phyloP scores from a whole-genome alignment of 129 eudicot genomes.

The Kitagawia praeruptora region DNA sequence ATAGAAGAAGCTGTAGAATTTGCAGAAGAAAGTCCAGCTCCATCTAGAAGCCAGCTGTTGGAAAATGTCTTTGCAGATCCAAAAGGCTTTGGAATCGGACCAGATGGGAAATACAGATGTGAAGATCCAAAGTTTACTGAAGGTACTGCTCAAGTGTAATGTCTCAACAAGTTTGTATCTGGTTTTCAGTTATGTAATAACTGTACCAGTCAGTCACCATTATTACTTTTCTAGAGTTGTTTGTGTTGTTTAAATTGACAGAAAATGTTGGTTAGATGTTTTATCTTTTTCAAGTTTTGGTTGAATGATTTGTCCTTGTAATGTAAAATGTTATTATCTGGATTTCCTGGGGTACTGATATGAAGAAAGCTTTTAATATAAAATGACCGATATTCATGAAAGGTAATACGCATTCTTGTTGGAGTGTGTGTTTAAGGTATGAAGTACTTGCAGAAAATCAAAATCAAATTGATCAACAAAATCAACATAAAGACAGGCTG shows the following conservation, averaged over 20 bases:
- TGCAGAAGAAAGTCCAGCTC: conserved; percentile 58
- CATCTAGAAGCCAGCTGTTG: conserved; percentile 53
- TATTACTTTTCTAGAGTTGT: background rate
- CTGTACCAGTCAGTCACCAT: background rate
- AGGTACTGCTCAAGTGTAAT: conserved; percentile 60
- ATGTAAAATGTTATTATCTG: background rate
- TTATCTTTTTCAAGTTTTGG: conserved; percentile 6
- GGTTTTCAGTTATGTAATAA: conserved; percentile 10
- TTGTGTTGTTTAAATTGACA: conserved; percentile 2
- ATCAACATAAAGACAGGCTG: too few species aligned
- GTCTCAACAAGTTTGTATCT: background rate
- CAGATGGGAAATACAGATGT: conserved; percentile 68
- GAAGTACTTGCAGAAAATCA: too few species aligned
- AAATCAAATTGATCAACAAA: too few species aligned
- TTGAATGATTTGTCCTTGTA: background rate
- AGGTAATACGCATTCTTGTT: background rate
- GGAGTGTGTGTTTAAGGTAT: too few species aligned
- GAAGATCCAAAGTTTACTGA: conserved; percentile 70
- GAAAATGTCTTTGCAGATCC: conserved; percentile 72
- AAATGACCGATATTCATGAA: background rate
- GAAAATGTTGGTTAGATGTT: conserved; percentile 1
- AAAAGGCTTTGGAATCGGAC: conserved; percentile 65
- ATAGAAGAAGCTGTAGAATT: conserved; percentile 66
- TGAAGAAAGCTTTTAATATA: background rate
- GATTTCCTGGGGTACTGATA: background rate